Percentiles rank a stretch among this genome's conserved stretches.
phyloP scores from a whole-genome alignment of 805 yeast genomes.

The Jamesozyma hellenica region DNA sequence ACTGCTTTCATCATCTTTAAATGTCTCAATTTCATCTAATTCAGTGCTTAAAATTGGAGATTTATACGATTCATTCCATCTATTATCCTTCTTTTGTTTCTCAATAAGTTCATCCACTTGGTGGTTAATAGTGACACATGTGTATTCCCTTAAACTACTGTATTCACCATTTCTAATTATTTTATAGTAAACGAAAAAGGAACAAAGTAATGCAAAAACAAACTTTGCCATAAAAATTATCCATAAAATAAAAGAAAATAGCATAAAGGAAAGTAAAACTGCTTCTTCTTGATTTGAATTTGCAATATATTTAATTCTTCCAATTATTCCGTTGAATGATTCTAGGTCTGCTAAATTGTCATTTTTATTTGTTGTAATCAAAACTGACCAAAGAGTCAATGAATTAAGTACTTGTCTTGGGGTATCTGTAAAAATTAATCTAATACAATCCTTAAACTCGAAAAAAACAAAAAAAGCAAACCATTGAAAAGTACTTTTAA shows the following conservation, averaged over 20 bases:
- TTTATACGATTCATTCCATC: neutral
- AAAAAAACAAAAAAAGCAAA: constrained; percentile 54
- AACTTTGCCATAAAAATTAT: constrained; percentile 50
- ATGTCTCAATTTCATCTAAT: neutral
- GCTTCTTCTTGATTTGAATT: constrained; percentile 52
- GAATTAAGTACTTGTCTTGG: constrained; percentile 83
- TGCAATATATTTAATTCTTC: constrained; percentile 48
- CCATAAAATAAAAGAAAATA: constrained; percentile 66
- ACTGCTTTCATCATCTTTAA: neutral
- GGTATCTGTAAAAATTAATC: constrained; percentile 62
- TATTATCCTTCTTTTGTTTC: constrained; percentile 8
- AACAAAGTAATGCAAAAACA: constrained; percentile 40
- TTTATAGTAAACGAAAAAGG: constrained; percentile 43
- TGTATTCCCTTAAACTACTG: constrained; percentile 47
- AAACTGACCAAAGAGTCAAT: constrained; percentile 49
- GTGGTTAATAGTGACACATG: constrained; percentile 49
- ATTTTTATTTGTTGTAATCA: constrained; percentile 27
- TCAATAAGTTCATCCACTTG: constrained; percentile 38
- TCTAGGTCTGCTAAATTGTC: constrained; percentile 25
- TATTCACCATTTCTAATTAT: constrained; percentile 33
- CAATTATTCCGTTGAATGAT: constrained; percentile 25
- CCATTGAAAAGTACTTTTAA: constrained; percentile 52
- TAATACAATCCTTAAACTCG: constrained; percentile 51
- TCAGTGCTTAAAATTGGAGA: constrained; percentile 1
- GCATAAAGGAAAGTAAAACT: constrained; percentile 61